A percentile compares a stretch with the other conserved stretches of the same genome.
Conservation (phyloP, 371 early-diverging fungal species). For the Mucor circinelloides region DNA sequence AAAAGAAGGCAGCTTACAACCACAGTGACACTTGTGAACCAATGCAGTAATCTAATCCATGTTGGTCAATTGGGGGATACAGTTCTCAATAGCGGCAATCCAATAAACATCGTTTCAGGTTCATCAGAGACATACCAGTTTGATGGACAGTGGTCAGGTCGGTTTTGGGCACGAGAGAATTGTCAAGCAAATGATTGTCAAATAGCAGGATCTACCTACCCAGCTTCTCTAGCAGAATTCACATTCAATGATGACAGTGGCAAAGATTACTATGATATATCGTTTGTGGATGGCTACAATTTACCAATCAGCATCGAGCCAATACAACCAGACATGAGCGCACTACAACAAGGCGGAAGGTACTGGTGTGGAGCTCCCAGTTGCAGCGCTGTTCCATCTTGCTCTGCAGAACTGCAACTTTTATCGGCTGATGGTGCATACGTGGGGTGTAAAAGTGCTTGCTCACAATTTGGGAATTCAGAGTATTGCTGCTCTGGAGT, state of each 20-base stretch:
- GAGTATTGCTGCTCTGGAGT: conserved; percentile 26
- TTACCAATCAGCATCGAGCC: conserved; percentile 25
- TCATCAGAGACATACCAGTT: background rate
- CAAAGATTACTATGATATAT: conserved; percentile 44
- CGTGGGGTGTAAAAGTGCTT: conserved; percentile 27
- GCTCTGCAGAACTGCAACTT: conserved; percentile 24
- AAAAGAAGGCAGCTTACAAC: background rate
- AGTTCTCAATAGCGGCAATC: background rate
- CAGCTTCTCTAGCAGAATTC: conserved; percentile 48
- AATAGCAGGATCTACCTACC: conserved; percentile 28
- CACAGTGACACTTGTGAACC: background rate
- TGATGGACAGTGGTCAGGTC: conserved; percentile 24
- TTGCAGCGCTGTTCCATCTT: conserved; percentile 23
- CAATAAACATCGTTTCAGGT: conserved; percentile 6
- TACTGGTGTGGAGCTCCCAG: conserved; percentile 34
- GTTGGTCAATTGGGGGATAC: background rate
- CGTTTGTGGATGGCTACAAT: conserved; percentile 38
- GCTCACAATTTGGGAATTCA: conserved; percentile 20
- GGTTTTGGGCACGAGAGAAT: conserved; percentile 36
- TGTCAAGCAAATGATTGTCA: conserved; percentile 28
- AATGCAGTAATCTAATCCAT: background rate
- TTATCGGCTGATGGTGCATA: conserved; percentile 13
- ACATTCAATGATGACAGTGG: conserved; percentile 23
- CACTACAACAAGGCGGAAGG: background rate
- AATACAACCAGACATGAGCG: background rate